Evolutionary conservation across 495 filamentous ascomycete species (phyloP).

Genomic region (Neohortaea acidophila): DNA sequence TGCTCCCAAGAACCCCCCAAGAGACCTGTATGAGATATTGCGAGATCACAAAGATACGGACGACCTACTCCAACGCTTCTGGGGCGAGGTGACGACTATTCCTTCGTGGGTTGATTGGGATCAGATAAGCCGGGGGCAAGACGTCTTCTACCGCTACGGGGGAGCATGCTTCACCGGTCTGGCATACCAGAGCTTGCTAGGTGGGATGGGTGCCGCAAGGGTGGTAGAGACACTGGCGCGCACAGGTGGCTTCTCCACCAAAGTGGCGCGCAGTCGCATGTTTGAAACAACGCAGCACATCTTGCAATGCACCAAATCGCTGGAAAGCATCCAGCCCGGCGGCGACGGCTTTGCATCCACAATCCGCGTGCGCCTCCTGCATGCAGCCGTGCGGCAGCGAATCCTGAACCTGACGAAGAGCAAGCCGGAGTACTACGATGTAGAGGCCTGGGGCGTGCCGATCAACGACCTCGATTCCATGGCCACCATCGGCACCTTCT

Average conservation of each 20-base stretch:
- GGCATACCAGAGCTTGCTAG: slow-evolving; percentile 49
- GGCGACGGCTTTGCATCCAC: slow-evolving; percentile 53
- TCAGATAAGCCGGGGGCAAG: slow-evolving; percentile 56
- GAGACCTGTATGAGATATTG: slow-evolving; percentile 49
- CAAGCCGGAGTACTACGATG: slow-evolving; percentile 47
- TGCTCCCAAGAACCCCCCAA: slow-evolving; percentile 12
- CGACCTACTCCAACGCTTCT: slow-evolving; percentile 42
- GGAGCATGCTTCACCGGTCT: slow-evolving; percentile 46
- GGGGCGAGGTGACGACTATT: slow-evolving; percentile 52
- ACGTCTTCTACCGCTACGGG: slow-evolving; percentile 46
- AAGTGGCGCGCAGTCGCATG: slow-evolving; percentile 51
- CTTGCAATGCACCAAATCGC: slow-evolving; percentile 50
- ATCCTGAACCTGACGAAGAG: slow-evolving; percentile 43
- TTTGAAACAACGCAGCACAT: slow-evolving; percentile 65
- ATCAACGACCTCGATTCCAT: slow-evolving; percentile 64
- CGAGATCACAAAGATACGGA: slow-evolving; percentile 41
- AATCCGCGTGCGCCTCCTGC: slow-evolving; percentile 59
- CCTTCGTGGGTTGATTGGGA: slow-evolving; percentile 74
- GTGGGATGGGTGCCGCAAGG: slow-evolving; percentile 40
- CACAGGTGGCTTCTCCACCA: slow-evolving; percentile 62
- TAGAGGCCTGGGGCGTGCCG: slow-evolving; percentile 45
- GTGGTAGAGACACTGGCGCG: slow-evolving; percentile 61
- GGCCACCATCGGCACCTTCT: slow-evolving; percentile 54
- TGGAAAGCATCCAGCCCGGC: slow-evolving; percentile 50
- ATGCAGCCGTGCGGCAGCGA: slow-evolving; percentile 51